Percentiles rank a stretch among this genome's conserved stretches.
Conservation (phyloP, 2,329 filamentous ascomycete species). For the Raffaelea deltoideospora region DNA sequence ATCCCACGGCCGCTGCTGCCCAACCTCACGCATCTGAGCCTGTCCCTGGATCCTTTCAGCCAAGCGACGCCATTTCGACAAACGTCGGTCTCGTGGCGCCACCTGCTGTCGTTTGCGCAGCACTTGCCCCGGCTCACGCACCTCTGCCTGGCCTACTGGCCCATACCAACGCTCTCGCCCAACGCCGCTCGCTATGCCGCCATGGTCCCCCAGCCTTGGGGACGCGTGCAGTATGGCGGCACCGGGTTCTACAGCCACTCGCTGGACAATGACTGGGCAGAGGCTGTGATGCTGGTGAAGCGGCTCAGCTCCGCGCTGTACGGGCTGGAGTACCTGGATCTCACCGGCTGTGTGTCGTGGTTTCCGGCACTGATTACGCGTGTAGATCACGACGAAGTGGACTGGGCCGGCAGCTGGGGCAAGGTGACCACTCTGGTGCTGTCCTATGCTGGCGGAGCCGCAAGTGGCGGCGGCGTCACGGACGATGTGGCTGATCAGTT, state of each 20-base stretch:
- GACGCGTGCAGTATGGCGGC: slow-evolving; percentile 33
- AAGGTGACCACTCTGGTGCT: slow-evolving; percentile 10
- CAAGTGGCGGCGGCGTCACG: not conserved
- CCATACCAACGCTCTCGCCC: slow-evolving; percentile 41
- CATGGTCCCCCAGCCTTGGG: slow-evolving; percentile 27
- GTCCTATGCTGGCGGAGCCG: no score
- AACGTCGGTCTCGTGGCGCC: slow-evolving; percentile 36
- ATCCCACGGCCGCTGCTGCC: slow-evolving; percentile 30
- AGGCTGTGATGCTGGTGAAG: slow-evolving; percentile 39
- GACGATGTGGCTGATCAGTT: no score
- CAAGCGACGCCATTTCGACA: slow-evolving; percentile 11
- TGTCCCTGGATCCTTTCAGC: slow-evolving; percentile 28
- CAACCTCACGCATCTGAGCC: slow-evolving; percentile 44
- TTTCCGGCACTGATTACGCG: slow-evolving; percentile 27
- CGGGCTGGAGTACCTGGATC: slow-evolving; percentile 42
- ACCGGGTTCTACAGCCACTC: slow-evolving; percentile 42
- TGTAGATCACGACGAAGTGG: slow-evolving; percentile 30
- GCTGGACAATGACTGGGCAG: slow-evolving; percentile 43
- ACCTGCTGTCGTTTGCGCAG: slow-evolving; percentile 36
- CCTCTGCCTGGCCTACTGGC: slow-evolving; percentile 47
- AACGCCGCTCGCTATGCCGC: slow-evolving; percentile 33
- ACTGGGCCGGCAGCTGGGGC: slow-evolving; percentile 27
- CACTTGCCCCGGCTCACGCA: slow-evolving; percentile 42
- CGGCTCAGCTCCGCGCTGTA: slow-evolving; percentile 40
- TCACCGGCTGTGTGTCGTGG: slow-evolving; percentile 45